phyloP scores from a whole-genome alignment of 768 basidiomycete species.

The Amanita polypyramis region DNA sequence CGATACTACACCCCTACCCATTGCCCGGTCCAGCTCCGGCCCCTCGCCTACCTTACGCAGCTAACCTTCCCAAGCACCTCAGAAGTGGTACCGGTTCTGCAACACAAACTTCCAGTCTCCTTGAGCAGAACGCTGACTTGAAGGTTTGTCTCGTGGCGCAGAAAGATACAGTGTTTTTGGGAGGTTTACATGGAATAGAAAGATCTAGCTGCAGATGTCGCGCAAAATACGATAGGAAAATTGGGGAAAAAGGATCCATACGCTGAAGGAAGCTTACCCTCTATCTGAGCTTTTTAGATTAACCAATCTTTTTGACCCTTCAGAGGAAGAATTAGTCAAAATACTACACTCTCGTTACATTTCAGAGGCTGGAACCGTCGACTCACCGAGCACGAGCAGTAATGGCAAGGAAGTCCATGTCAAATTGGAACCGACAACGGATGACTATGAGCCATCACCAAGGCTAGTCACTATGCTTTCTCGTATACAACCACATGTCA shows the following conservation, averaged over 20 bases:
- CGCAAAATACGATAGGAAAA: background rate
- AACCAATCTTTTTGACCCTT: background rate
- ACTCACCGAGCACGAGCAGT: background rate
- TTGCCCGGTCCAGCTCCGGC: background rate
- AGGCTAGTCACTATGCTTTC: background rate
- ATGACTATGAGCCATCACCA: background rate
- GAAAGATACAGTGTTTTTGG: background rate
- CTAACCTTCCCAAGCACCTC: conserved; percentile 2
- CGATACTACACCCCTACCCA: conserved; percentile 3
- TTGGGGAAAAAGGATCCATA: conserved; percentile 7
- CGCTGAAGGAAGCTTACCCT: background rate
- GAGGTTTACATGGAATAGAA: background rate
- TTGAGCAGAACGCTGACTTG: background rate
- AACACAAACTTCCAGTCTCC: background rate
- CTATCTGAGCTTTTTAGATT: background rate
- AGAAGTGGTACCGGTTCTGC: background rate
- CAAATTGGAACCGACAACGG: background rate
- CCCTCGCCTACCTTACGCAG: background rate
- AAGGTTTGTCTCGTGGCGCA: background rate
- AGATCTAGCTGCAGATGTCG: background rate
- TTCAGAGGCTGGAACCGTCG: background rate
- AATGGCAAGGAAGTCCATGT: background rate
- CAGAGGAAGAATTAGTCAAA: background rate
- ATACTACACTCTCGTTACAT: background rate
- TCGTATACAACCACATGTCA: background rate